phyloP scores from a whole-genome alignment of 2,329 filamentous ascomycete genomes.

The Diatrype stigma region DNA sequence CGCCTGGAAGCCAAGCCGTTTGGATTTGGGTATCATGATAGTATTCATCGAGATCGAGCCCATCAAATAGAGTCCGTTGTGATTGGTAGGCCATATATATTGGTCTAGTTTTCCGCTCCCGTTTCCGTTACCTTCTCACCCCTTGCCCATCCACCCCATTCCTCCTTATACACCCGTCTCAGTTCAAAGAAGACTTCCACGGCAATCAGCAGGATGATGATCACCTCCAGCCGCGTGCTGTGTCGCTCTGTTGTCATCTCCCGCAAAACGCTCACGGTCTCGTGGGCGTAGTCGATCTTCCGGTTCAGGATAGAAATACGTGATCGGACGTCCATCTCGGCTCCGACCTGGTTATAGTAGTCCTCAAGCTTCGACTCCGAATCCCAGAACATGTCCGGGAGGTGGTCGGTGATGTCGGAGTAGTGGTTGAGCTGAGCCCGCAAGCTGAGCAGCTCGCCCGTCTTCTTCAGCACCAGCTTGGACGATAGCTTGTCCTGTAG shows the following conservation, averaged over 20 bases:
- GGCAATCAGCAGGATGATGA: slow-evolving; percentile 89
- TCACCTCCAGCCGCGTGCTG: slow-evolving; percentile 83
- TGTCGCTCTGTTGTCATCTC: slow-evolving; percentile 90
- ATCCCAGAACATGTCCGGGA: slow-evolving; percentile 98
- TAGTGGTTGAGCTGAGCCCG: slow-evolving; percentile 94
- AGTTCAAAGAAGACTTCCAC: slow-evolving; percentile 91
- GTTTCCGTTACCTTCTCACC: too few relatives aligned
- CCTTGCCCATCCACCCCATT: slow-evolving; percentile 11
- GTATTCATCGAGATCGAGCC: not conserved
- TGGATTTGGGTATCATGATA: not conserved
- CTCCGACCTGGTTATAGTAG: slow-evolving; percentile 92
- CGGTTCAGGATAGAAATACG: slow-evolving; percentile 90
- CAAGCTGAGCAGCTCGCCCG: slow-evolving; percentile 83
- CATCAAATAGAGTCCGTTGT: not conserved
- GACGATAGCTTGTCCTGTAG: slow-evolving; percentile 66
- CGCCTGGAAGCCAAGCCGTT: too few relatives aligned
- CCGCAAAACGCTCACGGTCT: slow-evolving; percentile 84
- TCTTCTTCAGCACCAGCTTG: slow-evolving; percentile 84
- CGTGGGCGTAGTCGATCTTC: slow-evolving; percentile 96
- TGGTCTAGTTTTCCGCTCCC: too few relatives aligned
- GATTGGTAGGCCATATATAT: not conserved
- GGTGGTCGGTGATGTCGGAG: slow-evolving; percentile 89
- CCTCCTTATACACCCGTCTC: slow-evolving; percentile 25
- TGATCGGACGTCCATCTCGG: slow-evolving; percentile 84
- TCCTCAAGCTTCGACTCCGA: slow-evolving; percentile 87